Conservation (phyloP, 495 filamentous ascomycete species). For the Annulohypoxylon stygium region DNA sequence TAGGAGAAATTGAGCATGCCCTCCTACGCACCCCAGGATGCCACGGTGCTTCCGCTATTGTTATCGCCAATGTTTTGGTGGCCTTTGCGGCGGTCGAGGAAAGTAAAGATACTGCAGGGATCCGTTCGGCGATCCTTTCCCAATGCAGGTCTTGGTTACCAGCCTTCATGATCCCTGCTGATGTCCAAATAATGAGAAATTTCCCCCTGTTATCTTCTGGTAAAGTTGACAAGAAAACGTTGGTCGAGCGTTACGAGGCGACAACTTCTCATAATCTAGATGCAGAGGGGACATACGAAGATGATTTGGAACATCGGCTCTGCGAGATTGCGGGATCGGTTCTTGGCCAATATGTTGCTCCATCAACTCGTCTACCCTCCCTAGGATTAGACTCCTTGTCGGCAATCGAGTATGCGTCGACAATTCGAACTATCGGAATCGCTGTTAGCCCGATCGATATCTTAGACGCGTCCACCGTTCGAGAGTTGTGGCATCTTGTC, state of each 20-base stretch:
- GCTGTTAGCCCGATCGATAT: conserved; percentile 67
- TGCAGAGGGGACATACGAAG: conserved; percentile 38
- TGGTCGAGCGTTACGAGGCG: conserved; percentile 69
- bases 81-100: conserved; percentile 72
- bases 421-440: conserved; percentile 66
- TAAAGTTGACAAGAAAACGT: conserved; percentile 76
- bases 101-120: conserved; percentile 43
- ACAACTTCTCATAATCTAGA: conserved; percentile 21
- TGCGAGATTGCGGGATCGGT: conserved; percentile 60
- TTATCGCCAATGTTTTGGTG: conserved; percentile 72
- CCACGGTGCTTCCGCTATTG: conserved; percentile 68
- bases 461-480: conserved; percentile 63
- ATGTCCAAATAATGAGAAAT: conserved; percentile 69
- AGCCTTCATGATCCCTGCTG: conserved; percentile 79
- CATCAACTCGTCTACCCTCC: conserved; percentile 61
- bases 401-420: conserved; percentile 75
- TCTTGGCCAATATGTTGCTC: conserved; percentile 59
- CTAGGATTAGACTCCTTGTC: conserved; percentile 78
- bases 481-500: conserved; percentile 33
- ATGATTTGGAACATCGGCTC: conserved; percentile 62
- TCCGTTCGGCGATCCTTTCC: conserved; percentile 58
- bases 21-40: conserved; percentile 66
- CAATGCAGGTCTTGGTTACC: conserved; percentile 80
- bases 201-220: conserved; percentile 82
- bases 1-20: conserved; percentile 84